Percentiles rank a stretch among this genome's conserved stretches.
These are phyloP conservation scores for Chrysosporium queenslandicum DNA, from an alignment of 2,329 filamentous ascomycete genomes.

Conservation along the genomic window DNA sequence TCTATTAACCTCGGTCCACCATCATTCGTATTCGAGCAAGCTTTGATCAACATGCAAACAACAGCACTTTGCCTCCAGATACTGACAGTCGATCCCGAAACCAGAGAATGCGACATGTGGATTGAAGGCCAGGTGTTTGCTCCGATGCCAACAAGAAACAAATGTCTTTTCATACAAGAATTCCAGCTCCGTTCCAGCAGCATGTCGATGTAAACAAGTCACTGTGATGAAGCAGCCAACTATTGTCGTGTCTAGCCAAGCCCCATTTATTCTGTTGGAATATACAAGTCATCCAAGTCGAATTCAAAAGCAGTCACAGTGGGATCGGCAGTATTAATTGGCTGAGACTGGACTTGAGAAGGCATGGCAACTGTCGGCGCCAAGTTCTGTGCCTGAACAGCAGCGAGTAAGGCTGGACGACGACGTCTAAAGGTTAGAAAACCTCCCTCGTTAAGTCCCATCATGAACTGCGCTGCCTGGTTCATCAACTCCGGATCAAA, in stretches of 20 bases:
- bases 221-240: background rate
- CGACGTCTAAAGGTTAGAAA: slow-evolving; percentile 12
- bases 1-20: background rate
- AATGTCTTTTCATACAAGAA: background rate
- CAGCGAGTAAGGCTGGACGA: background rate
- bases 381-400: background rate
- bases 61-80: background rate
- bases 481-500: slow-evolving; percentile 8
- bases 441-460: slow-evolving; percentile 6
- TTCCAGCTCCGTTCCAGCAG: background rate
- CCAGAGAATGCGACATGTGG: background rate
- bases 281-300: slow-evolving; percentile 14
- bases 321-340: background rate
- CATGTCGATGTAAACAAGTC: background rate
- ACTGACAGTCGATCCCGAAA: background rate
- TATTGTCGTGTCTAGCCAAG: background rate
- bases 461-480: slow-evolving; percentile 10
- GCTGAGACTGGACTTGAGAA: background rate
- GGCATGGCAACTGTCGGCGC: background rate
- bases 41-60: background rate
- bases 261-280: slow-evolving; percentile 1
- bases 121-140: background rate
- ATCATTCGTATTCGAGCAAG: background rate
- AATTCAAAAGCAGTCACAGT: slow-evolving; percentile 13
- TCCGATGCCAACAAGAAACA: background rate